phyloP scores from a whole-genome alignment of 2,329 filamentous ascomycete species.

The Coniella vitis region DNA sequence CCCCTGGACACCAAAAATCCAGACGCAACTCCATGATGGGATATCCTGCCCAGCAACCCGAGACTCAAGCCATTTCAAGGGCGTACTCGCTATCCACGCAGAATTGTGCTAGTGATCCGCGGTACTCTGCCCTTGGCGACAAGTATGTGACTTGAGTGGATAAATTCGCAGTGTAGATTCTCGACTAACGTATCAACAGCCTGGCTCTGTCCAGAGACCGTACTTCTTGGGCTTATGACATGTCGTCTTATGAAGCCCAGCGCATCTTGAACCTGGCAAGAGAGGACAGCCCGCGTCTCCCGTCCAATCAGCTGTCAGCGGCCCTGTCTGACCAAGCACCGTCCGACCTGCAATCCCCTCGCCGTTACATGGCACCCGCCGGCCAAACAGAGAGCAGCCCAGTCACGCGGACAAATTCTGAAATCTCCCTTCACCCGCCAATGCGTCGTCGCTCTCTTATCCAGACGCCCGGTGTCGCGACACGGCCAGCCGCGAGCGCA shows the following conservation, averaged over 20 bases:
- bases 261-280: constrained; percentile 34
- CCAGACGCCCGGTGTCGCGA: constrained; percentile 44
- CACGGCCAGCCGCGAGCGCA: constrained; percentile 27
- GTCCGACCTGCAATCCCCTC: constrained; percentile 27
- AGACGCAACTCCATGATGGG: constrained; percentile 26
- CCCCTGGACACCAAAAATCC: constrained; percentile 17
- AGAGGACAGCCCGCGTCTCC: constrained; percentile 16
- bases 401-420: constrained; percentile 38
- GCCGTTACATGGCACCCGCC: constrained; percentile 30
- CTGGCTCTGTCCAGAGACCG: constrained; percentile 28
- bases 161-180: neutral
- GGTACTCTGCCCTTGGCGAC: constrained; percentile 23
- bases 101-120: constrained; percentile 20
- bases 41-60: constrained; percentile 16
- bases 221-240: constrained; percentile 36
- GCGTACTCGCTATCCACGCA: constrained; percentile 26
- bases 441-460: constrained; percentile 41
- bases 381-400: constrained; percentile 21
- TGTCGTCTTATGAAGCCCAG: constrained; percentile 39
- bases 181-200: constrained; percentile 20
- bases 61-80: constrained; percentile 20
- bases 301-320: constrained; percentile 4
- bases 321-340: constrained; percentile 15
- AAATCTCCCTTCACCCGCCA: constrained; percentile 40
- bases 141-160: constrained; percentile 19